Base-by-base conservation (phyloP, 805 yeast genomes). In the Debaryomyces hansenii region DNA sequence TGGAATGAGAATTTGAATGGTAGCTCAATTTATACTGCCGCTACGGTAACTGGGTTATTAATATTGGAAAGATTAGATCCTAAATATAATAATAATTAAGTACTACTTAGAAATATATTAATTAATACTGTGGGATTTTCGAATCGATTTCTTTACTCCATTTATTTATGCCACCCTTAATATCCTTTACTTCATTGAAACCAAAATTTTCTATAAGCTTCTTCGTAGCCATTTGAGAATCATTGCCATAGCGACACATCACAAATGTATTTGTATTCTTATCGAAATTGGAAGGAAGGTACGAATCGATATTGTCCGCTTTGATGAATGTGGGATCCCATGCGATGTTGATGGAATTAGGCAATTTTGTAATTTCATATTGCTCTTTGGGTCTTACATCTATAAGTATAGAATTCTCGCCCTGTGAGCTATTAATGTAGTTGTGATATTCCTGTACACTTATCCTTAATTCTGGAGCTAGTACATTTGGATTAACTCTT, bases 321-420 rank as follows among this genome's bases (percentile, higher is more conserved):
- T 62, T 61, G 41, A 60, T 65, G 39, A 73, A 67, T 16, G 80
- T 58, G 10, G 74, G 71, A 11, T 75, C 77, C 60, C 84, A 75
- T 2, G 95, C 90, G 14, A 90, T 59, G 57, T 84, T 87, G 7
- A 79, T 56, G 0, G 95, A 74, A 18, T 72, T 62, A 0, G 84
- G 79, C 4, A 94, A 62, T 44, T 75, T 67, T 2, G 85, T 79
- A 18, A 94, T 85, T 3, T 74, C 75, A 55, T 72, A 94, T 62
- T 94, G 98, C 41, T 82, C 89, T 18, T 59, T 57, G 0, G 95
- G 90, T 50, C 99, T 78, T 2, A 91, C 97, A 63, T 94, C 99
- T 10, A 78, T 36, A 9, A 90, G 40, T 1, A 86, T 53, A 29
- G 69, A 66, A 2, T 55, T 44, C 4, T 43, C 24, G 14, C 50